Evolutionary conservation across 2,329 filamentous ascomycete genomes (phyloP).

Genomic region (Cercospora citrullina): DNA sequence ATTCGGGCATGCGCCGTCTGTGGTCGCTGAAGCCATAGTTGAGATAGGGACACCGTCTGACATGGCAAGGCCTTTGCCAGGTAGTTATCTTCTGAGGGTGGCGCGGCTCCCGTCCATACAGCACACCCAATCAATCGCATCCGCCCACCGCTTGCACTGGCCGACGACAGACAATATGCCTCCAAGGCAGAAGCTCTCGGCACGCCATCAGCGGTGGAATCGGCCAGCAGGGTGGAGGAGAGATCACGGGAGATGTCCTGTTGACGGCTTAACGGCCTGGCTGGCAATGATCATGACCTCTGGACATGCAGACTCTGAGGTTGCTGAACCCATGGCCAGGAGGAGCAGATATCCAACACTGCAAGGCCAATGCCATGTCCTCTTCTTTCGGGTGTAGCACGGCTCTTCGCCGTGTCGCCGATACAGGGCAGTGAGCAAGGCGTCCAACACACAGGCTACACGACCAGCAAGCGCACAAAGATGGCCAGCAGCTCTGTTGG

Average conservation of each 20-base stretch:
- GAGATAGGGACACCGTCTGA: not conserved
- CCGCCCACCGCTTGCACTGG: not conserved
- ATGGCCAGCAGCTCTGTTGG: not conserved
- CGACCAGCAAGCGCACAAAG: not conserved
- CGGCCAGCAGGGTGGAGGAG: not conserved
- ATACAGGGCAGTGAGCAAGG: not conserved
- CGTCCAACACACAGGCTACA: not conserved
- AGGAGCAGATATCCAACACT: not conserved
- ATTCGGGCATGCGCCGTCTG: not conserved
- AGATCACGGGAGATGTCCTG: not conserved
- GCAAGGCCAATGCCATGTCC: not conserved
- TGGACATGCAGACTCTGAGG: not conserved
- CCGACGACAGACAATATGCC: not conserved
- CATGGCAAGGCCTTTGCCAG: not conserved
- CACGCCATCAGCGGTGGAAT: not conserved
- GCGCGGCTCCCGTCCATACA: not conserved
- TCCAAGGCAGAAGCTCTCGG: not conserved
- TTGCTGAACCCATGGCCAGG: not conserved
- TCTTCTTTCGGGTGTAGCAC: not conserved
- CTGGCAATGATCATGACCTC: not conserved
- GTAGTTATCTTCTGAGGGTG: not conserved
- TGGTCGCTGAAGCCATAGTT: not conserved
- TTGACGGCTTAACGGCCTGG: not conserved
- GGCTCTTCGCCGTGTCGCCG: not conserved
- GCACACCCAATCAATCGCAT: not conserved